Conservation (phyloP, 352 stramenopile genomes). For the Phytophthora podocarpi region DNA sequence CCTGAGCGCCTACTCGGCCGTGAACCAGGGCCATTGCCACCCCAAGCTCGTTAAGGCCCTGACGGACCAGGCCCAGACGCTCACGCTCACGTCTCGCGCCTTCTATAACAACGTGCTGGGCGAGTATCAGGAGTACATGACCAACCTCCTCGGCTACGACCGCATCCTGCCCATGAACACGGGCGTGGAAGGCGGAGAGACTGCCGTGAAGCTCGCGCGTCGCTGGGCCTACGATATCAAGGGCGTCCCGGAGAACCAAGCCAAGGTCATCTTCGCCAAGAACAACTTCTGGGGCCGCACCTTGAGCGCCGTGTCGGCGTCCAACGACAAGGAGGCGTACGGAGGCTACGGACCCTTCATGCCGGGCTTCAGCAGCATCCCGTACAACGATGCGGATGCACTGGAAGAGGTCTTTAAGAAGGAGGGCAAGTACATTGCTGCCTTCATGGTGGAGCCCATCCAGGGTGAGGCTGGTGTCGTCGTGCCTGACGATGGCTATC, state of each 20-base stretch:
- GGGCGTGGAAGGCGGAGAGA: conserved; percentile 98
- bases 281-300: conserved; percentile 99
- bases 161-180: conserved; percentile 99
- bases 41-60: conserved; percentile 97
- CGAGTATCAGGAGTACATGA: conserved; percentile 98
- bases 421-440: conserved; percentile 92
- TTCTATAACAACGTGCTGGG: conserved; percentile 99
- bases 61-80: conserved; percentile 92
- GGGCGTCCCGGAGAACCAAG: conserved; percentile 91
- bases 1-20: conserved; percentile 92
- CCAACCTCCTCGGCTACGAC: conserved; percentile 97
- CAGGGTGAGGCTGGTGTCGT: conserved; percentile 99
- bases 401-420: conserved; percentile 83
- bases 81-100: conserved; percentile 97
- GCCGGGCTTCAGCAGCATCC: conserved; percentile 93
- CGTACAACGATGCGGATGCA: conserved; percentile 94
- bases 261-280: conserved; percentile 95
- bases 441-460: conserved; percentile 99
- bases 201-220: conserved; percentile 96
- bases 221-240: conserved; percentile 99
- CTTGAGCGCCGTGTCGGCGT: conserved; percentile 96
- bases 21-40: conserved; percentile 97
- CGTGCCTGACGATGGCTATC: conserved; percentile 97
- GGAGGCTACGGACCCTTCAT: conserved; percentile 97
- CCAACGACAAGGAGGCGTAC: conserved; percentile 89